These are phyloP conservation scores for Acanthochlamys bracteata DNA, from an alignment of 106 monocot species.

Conservation along the genomic window DNA sequence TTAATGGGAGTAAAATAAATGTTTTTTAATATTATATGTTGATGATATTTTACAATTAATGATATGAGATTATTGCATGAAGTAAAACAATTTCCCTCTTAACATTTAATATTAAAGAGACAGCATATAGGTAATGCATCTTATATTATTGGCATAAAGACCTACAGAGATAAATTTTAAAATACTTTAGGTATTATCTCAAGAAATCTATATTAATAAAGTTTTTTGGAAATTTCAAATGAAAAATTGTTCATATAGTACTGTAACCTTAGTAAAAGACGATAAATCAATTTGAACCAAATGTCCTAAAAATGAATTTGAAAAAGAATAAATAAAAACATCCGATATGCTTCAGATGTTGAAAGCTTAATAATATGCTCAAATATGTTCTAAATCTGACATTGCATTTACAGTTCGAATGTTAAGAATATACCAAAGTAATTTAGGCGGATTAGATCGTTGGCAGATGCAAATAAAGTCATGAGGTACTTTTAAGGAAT, in stretches of 20 bases:
- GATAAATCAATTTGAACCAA: background rate
- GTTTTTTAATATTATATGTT: slow-evolving; percentile 4
- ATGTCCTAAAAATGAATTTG: background rate
- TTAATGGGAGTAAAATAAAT: slow-evolving; percentile 1
- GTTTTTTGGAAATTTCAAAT: background rate
- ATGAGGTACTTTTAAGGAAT: slow-evolving; percentile 1
- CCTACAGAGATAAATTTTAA: background rate
- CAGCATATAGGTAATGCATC: slow-evolving; percentile 1
- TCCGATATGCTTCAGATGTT: background rate
- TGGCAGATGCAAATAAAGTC: slow-evolving; percentile 2
- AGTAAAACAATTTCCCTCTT: background rate
- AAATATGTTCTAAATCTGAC: background rate
- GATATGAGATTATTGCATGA: background rate
- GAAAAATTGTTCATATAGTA: background rate
- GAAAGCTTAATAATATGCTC: background rate
- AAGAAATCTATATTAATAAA: background rate
- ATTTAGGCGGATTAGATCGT: background rate
- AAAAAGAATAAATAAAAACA: background rate
- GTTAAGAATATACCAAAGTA: slow-evolving; percentile 1
- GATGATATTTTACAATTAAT: slow-evolving; percentile 1
- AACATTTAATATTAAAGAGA: slow-evolving; percentile 6
- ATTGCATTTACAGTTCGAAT: background rate
- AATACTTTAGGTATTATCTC: background rate
- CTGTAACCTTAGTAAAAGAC: background rate
- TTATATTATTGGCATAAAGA: slow-evolving; percentile 1